These are phyloP conservation scores for Hyaloperonospora brassicae DNA, from an alignment of 352 stramenopile genomes.

Conservation along the genomic window DNA sequence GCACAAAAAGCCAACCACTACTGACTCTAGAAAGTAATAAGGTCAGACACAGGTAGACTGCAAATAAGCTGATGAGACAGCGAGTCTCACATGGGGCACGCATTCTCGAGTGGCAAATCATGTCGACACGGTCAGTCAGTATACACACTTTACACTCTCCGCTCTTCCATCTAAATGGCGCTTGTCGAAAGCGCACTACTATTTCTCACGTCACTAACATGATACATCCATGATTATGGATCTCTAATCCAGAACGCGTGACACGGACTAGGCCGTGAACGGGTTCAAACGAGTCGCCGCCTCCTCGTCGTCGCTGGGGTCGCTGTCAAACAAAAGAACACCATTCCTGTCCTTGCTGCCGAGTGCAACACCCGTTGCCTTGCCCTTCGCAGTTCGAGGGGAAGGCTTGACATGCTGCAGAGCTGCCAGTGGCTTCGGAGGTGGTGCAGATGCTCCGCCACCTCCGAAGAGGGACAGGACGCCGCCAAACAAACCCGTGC, in stretches of 20 bases:
- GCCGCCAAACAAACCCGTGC: conserved; percentile 45
- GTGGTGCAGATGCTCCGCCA: conserved; percentile 16
- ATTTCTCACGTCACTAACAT: no score
- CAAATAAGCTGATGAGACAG: no score
- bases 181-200: conserved; percentile 4
- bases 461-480: conserved; percentile 71
- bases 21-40: no score
- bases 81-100: no score
- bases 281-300: conserved; percentile 46
- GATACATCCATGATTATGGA: background rate
- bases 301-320: conserved; percentile 48
- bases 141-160: conserved; percentile 12
- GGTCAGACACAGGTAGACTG: no score
- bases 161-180: conserved; percentile 19
- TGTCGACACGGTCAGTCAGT: no score
- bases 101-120: no score
- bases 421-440: conserved; percentile 49
- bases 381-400: conserved; percentile 18
- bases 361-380: conserved; percentile 16
- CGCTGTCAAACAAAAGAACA: conserved; percentile 26
- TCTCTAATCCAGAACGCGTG: conserved; percentile 6
- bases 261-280: conserved; percentile 36
- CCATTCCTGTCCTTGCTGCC: conserved; percentile 29
- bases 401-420: conserved; percentile 34
- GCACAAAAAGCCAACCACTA: no score